These are phyloP conservation scores for Hebeloma cylindrosporum DNA, from an alignment of 768 basidiomycete species.

Conservation along the genomic window DNA sequence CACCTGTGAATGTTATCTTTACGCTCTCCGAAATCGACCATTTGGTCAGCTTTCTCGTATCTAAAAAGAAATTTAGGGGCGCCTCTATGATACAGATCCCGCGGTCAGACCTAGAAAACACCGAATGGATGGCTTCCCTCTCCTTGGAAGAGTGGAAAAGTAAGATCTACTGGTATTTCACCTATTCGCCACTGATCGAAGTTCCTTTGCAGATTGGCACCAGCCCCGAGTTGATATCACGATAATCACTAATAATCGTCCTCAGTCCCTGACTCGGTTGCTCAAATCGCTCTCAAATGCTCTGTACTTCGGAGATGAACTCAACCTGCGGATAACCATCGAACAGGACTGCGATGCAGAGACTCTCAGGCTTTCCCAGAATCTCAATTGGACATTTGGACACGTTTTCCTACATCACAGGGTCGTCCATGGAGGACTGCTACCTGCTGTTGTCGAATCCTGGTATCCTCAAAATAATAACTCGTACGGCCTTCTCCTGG, in stretches of 20 bases:
- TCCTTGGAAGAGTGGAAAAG: slow-evolving; percentile 58
- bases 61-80: background rate
- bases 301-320: slow-evolving; percentile 65
- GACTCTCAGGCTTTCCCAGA: slow-evolving; percentile 53
- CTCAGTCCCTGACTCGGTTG: slow-evolving; percentile 67
- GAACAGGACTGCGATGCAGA: slow-evolving; percentile 70
- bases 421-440: slow-evolving; percentile 74
- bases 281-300: slow-evolving; percentile 57
- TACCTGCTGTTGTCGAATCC: slow-evolving; percentile 83
- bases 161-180: slow-evolving; percentile 27
- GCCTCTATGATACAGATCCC: slow-evolving; percentile 23
- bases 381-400: slow-evolving; percentile 63
- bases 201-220: slow-evolving; percentile 64
- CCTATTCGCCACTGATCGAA: slow-evolving; percentile 17
- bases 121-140: slow-evolving; percentile 32
- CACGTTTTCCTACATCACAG: slow-evolving; percentile 63
- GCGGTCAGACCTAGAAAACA: slow-evolving; percentile 22
- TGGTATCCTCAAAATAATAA: slow-evolving; percentile 81
- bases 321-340: slow-evolving; percentile 68
- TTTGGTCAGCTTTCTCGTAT: slow-evolving; percentile 12
- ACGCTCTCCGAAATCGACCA: slow-evolving; percentile 13
- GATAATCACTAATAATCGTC: slow-evolving; percentile 77
- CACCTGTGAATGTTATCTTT: slow-evolving; percentile 9
- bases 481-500: slow-evolving; percentile 76
- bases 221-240: slow-evolving; percentile 64